Evolutionary conservation across 2,329 filamentous ascomycete genomes (phyloP), one percentile per base, ranked within the genome.

Genomic region (Graphium sp.): DNA sequence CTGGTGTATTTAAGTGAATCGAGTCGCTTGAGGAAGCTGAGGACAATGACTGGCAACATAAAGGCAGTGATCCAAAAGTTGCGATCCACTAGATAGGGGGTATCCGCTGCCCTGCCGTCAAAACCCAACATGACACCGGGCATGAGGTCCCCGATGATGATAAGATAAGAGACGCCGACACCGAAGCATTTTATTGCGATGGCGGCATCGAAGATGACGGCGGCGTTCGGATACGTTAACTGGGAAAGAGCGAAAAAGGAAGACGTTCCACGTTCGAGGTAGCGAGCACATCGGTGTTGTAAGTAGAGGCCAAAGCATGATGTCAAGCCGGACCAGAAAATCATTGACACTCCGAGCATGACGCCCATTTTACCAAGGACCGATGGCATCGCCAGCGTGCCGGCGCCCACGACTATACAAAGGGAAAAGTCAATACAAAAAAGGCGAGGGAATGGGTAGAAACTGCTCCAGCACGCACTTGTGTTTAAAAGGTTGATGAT

Each of bases 151-250:
- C 89, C 89, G 41, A 98, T 95, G 44, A 98, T 95, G 45, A 98
- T 98, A 42, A 98, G 69, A 55, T 98, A 98, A 42, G 84, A 94
- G 34, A 95, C 82, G 14, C 81, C 89, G 7, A 98, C 89, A 21
- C 89, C 89, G 47, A 98, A 98, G 53, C 89, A 98, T 50, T 98
- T 98, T 46, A 98, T 74, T 9, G 87, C 84, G 47, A 98, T 98
- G 5, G 89, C 89, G 6, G 77, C 75, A 53, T 98, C 89, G 49
- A 98, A 98, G 25, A 95, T 64, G 26, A 98, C 83, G 7, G 89
- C 82, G 3, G 87, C 84, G 48, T 93, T 93, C 2, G 89, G 89
- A 44, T 95, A 98, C 5, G 89, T 95, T 37, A 98, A 71, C 50
- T 98, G 87, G 10, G 84, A 93, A 11, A 98, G 61, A n/a, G 87